Base-by-base conservation (phyloP, 2,329 filamentous ascomycete species). In the Botrytis cinerea region DNA sequence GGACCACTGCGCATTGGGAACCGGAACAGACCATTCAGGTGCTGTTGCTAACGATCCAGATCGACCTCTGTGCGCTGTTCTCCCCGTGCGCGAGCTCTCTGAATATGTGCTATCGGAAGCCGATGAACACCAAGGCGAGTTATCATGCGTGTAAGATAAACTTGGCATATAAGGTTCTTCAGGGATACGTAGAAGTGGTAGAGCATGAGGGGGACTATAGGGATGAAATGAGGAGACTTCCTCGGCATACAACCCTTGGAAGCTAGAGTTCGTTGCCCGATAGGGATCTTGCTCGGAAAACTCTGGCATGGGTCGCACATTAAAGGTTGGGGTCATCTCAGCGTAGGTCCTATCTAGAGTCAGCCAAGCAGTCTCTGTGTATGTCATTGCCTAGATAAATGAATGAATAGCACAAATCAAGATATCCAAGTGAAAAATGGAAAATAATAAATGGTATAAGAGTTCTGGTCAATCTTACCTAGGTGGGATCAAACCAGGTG, bases 61-160 rank as follows among this genome's bases (percentile, higher is more conserved):
- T 48, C 78, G 76, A 60, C 74, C 78, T 74, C 79, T 75, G 20
- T 71, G 68, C 63, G 62, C 75, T 75, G 77, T 16, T 74, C 75
- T 32, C 18, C 74, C 75, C 25, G 70, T 76, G 54, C 76, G 75
- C 70, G 79, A 78, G 51, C 75, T 75, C 54, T 80, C 79, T 14
- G 79, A 80, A 72, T 77, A 79, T 38, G 75, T 78, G 69, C 79
- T 81, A 57, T 79, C 78, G 71, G 79, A 80, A 62, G 78, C 78
- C 7, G 79, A 80, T 35, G 79, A 80, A 71, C 79, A 79, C 77
- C 77, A 80, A 25, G 79, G 79, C 14, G 80, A 80, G 61, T 76
- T 79, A 35, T 79, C 78, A 35, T 79, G 76, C 8, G 75, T 77
- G 61, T 79, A 78, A 22, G 78, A 76, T 12, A 79, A 69, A 22